These are phyloP conservation scores for Medicago ruthenica DNA, from an alignment of 306 rosid genomes.

Conservation along the genomic window DNA sequence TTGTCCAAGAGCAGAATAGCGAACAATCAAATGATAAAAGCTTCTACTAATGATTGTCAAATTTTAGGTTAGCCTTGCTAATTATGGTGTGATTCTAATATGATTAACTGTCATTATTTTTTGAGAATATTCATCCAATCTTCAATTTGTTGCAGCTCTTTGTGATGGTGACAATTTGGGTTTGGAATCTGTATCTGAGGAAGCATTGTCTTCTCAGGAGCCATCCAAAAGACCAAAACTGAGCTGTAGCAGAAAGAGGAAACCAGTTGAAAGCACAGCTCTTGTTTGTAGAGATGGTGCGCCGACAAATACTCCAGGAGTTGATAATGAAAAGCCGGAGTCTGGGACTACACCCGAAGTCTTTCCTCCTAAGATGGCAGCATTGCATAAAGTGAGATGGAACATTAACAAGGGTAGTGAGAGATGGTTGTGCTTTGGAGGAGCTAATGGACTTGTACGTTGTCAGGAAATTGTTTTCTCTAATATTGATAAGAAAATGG, in stretches of 20 bases:
- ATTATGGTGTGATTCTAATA: constrained; percentile 16
- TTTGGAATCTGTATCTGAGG: constrained; percentile 55
- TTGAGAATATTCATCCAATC: constrained; percentile 17
- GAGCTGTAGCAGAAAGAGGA: constrained; percentile 47
- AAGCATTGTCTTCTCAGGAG: constrained; percentile 41
- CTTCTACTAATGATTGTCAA: constrained; percentile 47
- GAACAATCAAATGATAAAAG: constrained; percentile 42
- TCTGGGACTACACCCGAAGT: constrained; percentile 45
- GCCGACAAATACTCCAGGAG: constrained; percentile 16
- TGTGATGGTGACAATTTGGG: constrained; percentile 43
- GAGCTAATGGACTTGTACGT: constrained; percentile 84
- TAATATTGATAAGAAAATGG: constrained; percentile 57
- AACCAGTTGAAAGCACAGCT: constrained; percentile 38
- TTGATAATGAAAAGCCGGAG: constrained; percentile 41
- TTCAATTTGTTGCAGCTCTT: constrained; percentile 56
- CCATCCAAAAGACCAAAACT: constrained; percentile 47
- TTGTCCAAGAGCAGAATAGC: constrained; percentile 45
- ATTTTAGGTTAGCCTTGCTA: constrained; percentile 55
- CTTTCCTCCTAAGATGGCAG: constrained; percentile 71
- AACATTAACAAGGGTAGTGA: constrained; percentile 93
- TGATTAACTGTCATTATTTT: constrained; percentile 19
- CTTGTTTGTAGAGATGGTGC: constrained; percentile 48
- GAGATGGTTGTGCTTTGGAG: constrained; percentile 90
- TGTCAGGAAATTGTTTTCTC: constrained; percentile 77
- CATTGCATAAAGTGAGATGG: constrained; percentile 89